phyloP scores from a whole-genome alignment of 139 green algal genomes.

The Tetradesmus obliquus region DNA sequence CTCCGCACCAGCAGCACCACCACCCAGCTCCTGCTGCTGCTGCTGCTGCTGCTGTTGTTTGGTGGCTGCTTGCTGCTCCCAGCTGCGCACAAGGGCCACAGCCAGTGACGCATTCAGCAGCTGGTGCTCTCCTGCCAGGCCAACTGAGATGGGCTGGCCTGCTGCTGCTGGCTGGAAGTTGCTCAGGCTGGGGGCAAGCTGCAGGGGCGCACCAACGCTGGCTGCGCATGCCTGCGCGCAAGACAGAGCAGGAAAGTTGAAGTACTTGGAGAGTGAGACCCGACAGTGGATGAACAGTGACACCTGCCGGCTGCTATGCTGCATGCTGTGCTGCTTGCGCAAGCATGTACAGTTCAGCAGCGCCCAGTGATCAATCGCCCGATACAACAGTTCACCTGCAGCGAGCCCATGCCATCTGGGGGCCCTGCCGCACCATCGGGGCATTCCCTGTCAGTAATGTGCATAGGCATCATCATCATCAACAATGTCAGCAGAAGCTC shows the following conservation, averaged over 20 bases:
- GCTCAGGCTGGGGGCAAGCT: background rate
- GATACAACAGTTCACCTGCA: background rate
- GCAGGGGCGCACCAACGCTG: background rate
- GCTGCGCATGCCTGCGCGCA: slow-evolving; percentile 11
- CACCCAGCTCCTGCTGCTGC: slow-evolving; percentile 3
- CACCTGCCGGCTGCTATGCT: background rate
- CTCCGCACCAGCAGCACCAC: background rate
- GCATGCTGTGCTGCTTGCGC: too few species aligned
- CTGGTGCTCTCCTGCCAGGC: slow-evolving; percentile 89
- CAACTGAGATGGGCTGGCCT: slow-evolving; percentile 59
- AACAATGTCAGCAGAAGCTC: background rate
- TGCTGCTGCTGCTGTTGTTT: slow-evolving; percentile 9
- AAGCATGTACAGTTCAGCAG: too few species aligned
- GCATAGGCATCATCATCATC: background rate
- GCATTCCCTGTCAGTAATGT: background rate
- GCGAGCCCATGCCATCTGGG: background rate
- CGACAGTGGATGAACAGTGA: background rate
- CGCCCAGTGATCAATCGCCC: background rate
- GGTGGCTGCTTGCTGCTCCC: slow-evolving; percentile 57
- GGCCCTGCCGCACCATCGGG: background rate
- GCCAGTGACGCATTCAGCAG: slow-evolving; percentile 89
- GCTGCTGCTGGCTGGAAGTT: background rate
- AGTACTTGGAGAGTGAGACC: too few species aligned
- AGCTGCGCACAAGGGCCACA: slow-evolving; percentile 78
- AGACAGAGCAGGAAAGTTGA: background rate